A percentile compares a stretch with the other conserved stretches of the same genome.
phyloP scores from a whole-genome alignment of 2,329 filamentous ascomycete species.

The Fonsecaea multimorphosa region DNA sequence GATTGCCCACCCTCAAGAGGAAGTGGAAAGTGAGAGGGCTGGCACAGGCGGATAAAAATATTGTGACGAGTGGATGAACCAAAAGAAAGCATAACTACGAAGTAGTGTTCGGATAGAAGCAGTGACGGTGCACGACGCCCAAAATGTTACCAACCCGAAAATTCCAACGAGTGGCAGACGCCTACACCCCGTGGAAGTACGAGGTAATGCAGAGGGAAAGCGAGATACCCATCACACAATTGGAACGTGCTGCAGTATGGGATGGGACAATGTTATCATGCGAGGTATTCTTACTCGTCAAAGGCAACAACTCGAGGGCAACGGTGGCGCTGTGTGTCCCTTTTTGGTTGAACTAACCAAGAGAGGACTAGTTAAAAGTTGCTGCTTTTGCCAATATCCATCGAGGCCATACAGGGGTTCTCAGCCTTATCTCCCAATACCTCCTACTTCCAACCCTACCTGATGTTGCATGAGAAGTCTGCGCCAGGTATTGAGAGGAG shows the following conservation, averaged over 20 bases:
- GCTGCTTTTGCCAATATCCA: conserved; percentile 6
- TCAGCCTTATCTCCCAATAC: conserved; percentile 4
- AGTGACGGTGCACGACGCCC: not conserved
- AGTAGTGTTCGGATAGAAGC: conserved; percentile 1
- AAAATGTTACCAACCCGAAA: not conserved
- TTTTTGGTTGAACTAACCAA: too few relatives aligned
- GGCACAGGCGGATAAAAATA: not conserved
- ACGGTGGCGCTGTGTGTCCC: too few relatives aligned
- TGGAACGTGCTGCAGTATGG: not conserved
- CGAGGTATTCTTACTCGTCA: not conserved
- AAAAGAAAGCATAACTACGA: not conserved
- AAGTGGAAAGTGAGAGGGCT: not conserved
- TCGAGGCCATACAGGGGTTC: not conserved
- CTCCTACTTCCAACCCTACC: not conserved
- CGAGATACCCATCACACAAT: not conserved
- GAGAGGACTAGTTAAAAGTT: not conserved
- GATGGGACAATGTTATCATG: not conserved
- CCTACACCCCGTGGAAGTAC: not conserved
- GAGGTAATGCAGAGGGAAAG: not conserved
- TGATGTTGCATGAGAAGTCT: not conserved
- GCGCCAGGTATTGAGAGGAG: not conserved
- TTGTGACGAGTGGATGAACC: conserved; percentile 11
- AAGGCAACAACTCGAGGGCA: not conserved
- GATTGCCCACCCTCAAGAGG: not conserved
- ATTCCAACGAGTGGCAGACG: not conserved